These are phyloP conservation scores for Fusarium floridanum DNA, from an alignment of 2,329 filamentous ascomycete species.

Conservation along the genomic window DNA sequence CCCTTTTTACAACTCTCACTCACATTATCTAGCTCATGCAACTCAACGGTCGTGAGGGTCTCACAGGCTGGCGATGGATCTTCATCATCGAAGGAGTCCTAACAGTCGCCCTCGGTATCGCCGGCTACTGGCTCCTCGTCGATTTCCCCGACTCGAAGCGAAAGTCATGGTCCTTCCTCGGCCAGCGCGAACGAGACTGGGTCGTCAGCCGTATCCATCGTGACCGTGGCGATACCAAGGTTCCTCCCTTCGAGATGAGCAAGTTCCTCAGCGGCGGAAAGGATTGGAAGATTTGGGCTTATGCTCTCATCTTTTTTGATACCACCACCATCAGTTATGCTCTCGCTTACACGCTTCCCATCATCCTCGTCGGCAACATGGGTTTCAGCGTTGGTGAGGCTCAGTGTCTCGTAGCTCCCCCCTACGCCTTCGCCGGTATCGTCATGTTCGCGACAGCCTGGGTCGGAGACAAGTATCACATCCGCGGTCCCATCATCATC, in stretches of 20 bases:
- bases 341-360: slow-evolving; percentile 82
- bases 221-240: slow-evolving; percentile 69
- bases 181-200: slow-evolving; percentile 63
- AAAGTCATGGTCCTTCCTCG: slow-evolving; percentile 66
- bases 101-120: slow-evolving; percentile 65
- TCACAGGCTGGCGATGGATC: slow-evolving; percentile 77
- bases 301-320: slow-evolving; percentile 72
- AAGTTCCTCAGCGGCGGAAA: slow-evolving; percentile 61
- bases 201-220: slow-evolving; percentile 66
- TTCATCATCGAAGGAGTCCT: slow-evolving; percentile 69
- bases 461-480: slow-evolving; percentile 74
- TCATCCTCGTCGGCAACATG: slow-evolving; percentile 75
- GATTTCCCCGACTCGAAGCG: slow-evolving; percentile 73
- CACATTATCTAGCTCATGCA: slow-evolving; percentile 67
- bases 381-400: slow-evolving; percentile 73
- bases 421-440: slow-evolving; percentile 74
- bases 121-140: slow-evolving; percentile 69
- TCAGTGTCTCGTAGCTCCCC: slow-evolving; percentile 79
- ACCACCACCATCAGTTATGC: slow-evolving; percentile 81
- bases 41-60: slow-evolving; percentile 66
- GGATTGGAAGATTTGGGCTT: slow-evolving; percentile 73
- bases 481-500: slow-evolving; percentile 75
- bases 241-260: slow-evolving; percentile 64
- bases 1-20: background rate
- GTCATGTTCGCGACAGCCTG: slow-evolving; percentile 72